Evolutionary conservation across 352 stramenopile genomes (phyloP), one percentile per base, ranked within the genome.

Genomic region (Phytophthora quininea): DNA sequence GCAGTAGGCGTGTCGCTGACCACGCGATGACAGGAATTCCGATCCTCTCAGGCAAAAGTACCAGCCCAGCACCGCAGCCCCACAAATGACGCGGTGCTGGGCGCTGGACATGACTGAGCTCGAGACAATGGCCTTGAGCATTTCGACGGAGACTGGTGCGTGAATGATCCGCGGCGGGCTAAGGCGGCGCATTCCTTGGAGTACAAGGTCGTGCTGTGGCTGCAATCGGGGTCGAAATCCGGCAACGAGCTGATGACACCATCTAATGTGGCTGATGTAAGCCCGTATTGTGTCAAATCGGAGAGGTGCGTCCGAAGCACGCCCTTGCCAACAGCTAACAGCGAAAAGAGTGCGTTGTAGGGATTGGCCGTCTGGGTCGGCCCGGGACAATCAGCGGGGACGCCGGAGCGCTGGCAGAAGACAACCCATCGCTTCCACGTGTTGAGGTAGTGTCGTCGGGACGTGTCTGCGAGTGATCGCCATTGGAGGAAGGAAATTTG

Each of bases 21-120:
- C 4, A 37, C 15, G 30, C n/a, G 47, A 30, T n/a, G 6, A 19
- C 29, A 64, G 48, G 24, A 52, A 59, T 31, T 70, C 62, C 10
- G 62, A 31, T 19, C 62, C 31, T 42, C 55, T 19, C 1, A 63
- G 27, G n/a, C 58, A 46, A 69, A 69, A 63, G 62, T 54, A 70
- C 40, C 64, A 70, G 54, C 62, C 55, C 62, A 70, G 30, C 12
- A 52, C 31, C 62, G 62, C 49, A 70, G 62, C 62, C 62, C 62
- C 62, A 45, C 12, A 35, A 56, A 70, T 64, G 54, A 70, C 48
- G 62, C 62, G 62, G 54, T 70, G 30, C 11, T 54, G 47, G 54
- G 54, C 14, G 15, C 24, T 32, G 7, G 29, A 40, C 14, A 63
- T n/a, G 32, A 59, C 29, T 49, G 55, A 14, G 9, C 7, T 37